Evolutionary conservation across 495 filamentous ascomycete genomes (phyloP).

Genomic region (Talaromyces wortmannii): DNA sequence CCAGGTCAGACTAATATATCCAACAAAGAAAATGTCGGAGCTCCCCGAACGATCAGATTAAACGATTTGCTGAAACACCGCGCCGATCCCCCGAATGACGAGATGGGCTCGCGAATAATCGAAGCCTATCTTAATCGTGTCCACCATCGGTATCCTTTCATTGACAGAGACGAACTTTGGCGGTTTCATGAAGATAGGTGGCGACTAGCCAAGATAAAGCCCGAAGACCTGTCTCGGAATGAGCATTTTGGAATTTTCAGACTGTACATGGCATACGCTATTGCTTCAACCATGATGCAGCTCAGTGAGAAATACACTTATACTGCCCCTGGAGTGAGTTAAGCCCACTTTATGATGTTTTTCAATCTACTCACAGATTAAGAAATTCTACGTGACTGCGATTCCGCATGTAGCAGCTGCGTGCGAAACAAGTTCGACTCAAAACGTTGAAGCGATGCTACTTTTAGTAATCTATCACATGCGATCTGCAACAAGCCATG

Average conservation of each 20-base stretch:
- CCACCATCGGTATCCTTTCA: conserved; percentile 44
- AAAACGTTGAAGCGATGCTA: conserved; percentile 51
- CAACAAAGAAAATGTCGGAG: not conserved
- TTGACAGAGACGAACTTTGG: conserved; percentile 39
- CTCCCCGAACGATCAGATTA: conserved; percentile 16
- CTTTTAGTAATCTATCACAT: conserved; percentile 48
- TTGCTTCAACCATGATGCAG: conserved; percentile 42
- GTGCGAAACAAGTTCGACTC: conserved; percentile 40
- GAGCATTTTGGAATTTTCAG: conserved; percentile 46
- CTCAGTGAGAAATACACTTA: conserved; percentile 40
- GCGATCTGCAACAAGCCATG: conserved; percentile 42
- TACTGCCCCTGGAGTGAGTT: conserved; percentile 33
- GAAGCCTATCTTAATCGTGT: conserved; percentile 39
- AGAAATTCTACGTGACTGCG: conserved; percentile 42
- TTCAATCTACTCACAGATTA: not conserved
- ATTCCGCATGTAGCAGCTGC: conserved; percentile 44
- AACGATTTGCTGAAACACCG: conserved; percentile 33
- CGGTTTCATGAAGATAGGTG: conserved; percentile 36
- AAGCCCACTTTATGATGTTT: not conserved
- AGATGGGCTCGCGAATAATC: conserved; percentile 37
- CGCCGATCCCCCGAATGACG: conserved; percentile 41
- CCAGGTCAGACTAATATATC: not conserved
- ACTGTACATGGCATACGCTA: conserved; percentile 46
- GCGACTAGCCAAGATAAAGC: conserved; percentile 30
- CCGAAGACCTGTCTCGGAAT: conserved; percentile 26